Evolutionary conservation across 2,329 filamentous ascomycete genomes (phyloP), one percentile per base, ranked within the genome.

Genomic region (Penicillium capsulatum): DNA sequence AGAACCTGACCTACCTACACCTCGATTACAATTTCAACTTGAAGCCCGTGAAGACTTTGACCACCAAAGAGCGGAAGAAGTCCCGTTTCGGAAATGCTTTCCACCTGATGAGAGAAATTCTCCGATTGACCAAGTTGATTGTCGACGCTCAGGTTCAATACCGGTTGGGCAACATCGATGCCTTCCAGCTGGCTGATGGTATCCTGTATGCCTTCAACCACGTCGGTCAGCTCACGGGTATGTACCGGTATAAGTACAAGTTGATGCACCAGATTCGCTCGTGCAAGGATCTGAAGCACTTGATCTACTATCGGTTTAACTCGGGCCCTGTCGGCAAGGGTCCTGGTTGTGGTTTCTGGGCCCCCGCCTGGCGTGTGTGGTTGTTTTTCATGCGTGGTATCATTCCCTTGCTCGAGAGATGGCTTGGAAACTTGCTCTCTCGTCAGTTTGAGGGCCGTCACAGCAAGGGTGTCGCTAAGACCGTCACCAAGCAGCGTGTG

Each of bases 211-310:
- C 92, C 13, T 98, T 98, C 73, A 98, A 98, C 69, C 92, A 98
- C 56, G 92, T 98, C 41, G 92, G 92, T 47, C 94, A 98, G 67
- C 74, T 98, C 46, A 98, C 92, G 11, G 92, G 92, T 63, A 98
- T 98, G 92, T 98, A 98, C 70, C 85, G 92, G 45, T 98, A 98
- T 78, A 98, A 98, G 75, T 98, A 98, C 74, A 98, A 98, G 75
- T 76, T 98, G 40, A 98, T 98, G 92, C 92, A 98, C 65, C 92
- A 98, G 67, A 98, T 98, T 57, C 87, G 92, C 55, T 94, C 92
- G 1, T 98, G 92, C 75, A 98, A 98, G 69, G 92, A 98, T 69
- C 67, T 98, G 61, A 98, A 98, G 78, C 92, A 98, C 77, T 72
- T 98, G 47, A 97, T 98, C 52, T 98, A 98, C 72, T 97, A 97